A percentile compares a stretch with the other conserved stretches of the same genome.
These are phyloP conservation scores for Yarrowia divulgata DNA, from an alignment of 805 yeast species.

Conservation along the genomic window DNA sequence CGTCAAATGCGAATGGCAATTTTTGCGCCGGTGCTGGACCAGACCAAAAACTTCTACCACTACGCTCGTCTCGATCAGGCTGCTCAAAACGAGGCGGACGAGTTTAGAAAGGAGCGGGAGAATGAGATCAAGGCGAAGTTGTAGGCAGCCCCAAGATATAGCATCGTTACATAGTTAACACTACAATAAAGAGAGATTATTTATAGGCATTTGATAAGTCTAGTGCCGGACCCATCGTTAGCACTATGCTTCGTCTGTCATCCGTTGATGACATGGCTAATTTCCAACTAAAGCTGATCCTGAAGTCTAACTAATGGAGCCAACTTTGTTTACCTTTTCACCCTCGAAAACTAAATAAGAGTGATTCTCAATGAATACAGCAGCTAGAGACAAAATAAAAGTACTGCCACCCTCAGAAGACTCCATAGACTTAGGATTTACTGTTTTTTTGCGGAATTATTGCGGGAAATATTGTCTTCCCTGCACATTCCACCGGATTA, in stretches of 20 bases:
- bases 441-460: too few species aligned
- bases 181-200: too few species aligned
- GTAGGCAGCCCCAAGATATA: background rate
- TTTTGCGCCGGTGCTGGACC: conserved; percentile 16
- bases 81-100: conserved; percentile 8
- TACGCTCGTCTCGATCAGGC: conserved; percentile 5
- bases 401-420: background rate
- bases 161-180: too few species aligned
- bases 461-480: background rate
- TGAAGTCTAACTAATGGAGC: too few species aligned
- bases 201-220: background rate
- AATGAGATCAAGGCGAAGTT: conserved; percentile 21
- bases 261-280: background rate
- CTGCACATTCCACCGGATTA: background rate
- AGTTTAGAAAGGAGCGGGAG: conserved; percentile 14
- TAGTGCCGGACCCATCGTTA: too few species aligned
- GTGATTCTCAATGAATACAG: too few species aligned
- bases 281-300: too few species aligned
- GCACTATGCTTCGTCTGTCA: too few species aligned
- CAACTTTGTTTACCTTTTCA: too few species aligned
- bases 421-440: background rate
- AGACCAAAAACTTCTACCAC: conserved; percentile 18
- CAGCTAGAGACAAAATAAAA: too few species aligned
- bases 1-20: conserved; percentile 32
- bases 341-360: too few species aligned